Evolutionary conservation across 2,329 filamentous ascomycete species (phyloP), one percentile per base, ranked within the genome.

Genomic region (Penicillium sp.): DNA sequence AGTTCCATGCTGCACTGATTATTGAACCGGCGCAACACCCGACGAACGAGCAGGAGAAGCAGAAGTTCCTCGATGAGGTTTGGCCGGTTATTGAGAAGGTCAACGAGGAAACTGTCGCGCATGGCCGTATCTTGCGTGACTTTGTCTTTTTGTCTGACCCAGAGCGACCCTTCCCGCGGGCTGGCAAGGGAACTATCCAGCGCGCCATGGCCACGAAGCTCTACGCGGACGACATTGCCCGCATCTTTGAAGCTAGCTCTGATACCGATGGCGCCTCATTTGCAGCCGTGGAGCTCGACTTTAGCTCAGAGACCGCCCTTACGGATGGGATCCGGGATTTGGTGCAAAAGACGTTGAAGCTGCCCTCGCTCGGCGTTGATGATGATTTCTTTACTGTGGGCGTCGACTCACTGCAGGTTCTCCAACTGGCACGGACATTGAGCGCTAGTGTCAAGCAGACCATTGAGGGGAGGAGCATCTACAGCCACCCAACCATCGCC

Each of bases 141-240:
- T 52, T 43, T 53, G 33, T 59, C 46, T 42, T 56, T 22, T 49
- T 62, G 11, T 52, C 60, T n/a, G 40, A 59, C 14, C 56, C 60
- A 14, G 48, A 22, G 14, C 45, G 37, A n/a, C 60, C 60, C 14
- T 56, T 62, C 13, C 53, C 57, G 2, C 57, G 56, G 4, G 52
- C 60, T 1, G 60, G 46, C 14, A 62, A 62, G 52, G 60, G 57
- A 14, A 59, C 60, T 5, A 33, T 62, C 10, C 56, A 62, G 38
- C 52, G 60, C 3, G 45, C 43, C 11, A 37, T 49, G 38, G 40
- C 53, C 16, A 6, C 43, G 10, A 56, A 57, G 45, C 40, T 62
- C 19, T 62, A 62, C 33, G 40, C 38, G 22, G 38, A 52, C 5
- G 52, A 56, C 7, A 56, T 59, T 42, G 2, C 19, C 14, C 33